A percentile compares a stretch with the other conserved stretches of the same genome.
These are phyloP conservation scores for Pelargonium cotyledonis DNA, from an alignment of 441 rosid species.

Conservation along the genomic window DNA sequence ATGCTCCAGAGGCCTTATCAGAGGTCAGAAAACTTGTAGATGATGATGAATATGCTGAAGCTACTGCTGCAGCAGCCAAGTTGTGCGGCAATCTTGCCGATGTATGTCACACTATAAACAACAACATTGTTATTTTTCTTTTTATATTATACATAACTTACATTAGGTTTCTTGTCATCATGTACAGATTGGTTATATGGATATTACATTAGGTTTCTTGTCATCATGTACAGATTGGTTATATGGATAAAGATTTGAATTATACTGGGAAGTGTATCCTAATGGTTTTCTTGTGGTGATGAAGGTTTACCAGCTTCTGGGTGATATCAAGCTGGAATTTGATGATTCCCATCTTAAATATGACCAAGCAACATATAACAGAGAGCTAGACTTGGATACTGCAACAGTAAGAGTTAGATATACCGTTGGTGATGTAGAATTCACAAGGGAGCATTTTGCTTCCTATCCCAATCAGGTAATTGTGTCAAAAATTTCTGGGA, in stretches of 20 bases:
- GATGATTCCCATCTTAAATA: conserved; percentile 19
- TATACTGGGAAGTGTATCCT: not conserved
- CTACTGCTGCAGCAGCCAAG: conserved; percentile 12
- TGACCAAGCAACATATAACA: conserved; percentile 16
- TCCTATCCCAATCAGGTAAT: conserved; percentile 22
- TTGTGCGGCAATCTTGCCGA: conserved; percentile 19
- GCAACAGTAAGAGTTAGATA: conserved; percentile 23
- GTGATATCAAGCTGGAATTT: conserved; percentile 23
- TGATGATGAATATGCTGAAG: conserved; percentile 15
- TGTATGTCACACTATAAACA: not conserved
- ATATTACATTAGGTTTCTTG: not conserved
- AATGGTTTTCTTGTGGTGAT: conserved; percentile 9
- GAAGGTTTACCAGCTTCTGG: conserved; percentile 26
- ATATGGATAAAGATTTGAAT: too few species aligned
- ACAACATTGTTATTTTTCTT: not conserved
- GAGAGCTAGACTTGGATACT: conserved; percentile 26
- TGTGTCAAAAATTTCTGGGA: conserved; percentile 18
- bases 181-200: not conserved
- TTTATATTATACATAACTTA: too few species aligned
- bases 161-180: not conserved
- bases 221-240: not conserved
- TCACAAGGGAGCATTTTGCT: conserved; percentile 21
- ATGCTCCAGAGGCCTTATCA: conserved; percentile 11
- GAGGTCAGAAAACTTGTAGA: conserved; percentile 22
- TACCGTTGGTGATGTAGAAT: conserved; percentile 14